A percentile compares a stretch with the other conserved stretches of the same genome.
phyloP scores from a whole-genome alignment of 2,329 filamentous ascomycete genomes.

The Claviceps digitariae region DNA sequence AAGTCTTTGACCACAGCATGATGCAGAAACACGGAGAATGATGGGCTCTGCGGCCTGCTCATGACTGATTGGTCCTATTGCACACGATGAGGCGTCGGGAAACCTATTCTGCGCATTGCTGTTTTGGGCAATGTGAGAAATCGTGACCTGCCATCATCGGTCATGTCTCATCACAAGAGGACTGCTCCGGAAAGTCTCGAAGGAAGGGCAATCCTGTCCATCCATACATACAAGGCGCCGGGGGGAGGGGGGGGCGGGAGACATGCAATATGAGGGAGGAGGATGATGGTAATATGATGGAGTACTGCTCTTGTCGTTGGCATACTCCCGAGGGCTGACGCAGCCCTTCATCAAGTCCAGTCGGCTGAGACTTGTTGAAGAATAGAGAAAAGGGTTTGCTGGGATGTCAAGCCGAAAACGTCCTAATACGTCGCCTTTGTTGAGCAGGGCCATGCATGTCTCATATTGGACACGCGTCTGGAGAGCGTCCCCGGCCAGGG shows the following conservation, averaged over 20 bases:
- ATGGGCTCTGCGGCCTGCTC: background rate
- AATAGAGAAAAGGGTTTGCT: background rate
- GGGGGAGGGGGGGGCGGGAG: background rate
- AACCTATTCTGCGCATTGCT: background rate
- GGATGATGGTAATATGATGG: background rate
- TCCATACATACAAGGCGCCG: background rate
- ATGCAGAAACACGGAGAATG: background rate
- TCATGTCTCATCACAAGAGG: background rate
- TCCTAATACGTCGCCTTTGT: background rate
- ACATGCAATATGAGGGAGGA: no score
- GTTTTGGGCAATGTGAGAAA: background rate
- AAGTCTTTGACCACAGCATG: background rate
- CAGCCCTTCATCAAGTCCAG: background rate
- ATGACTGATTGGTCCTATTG: background rate
- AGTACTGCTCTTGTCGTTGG: background rate
- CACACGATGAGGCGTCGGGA: background rate
- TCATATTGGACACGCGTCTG: background rate
- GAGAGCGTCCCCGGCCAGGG: background rate
- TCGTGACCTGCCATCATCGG: background rate
- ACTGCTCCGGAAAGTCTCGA: background rate
- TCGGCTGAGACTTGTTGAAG: background rate
- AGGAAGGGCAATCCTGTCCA: background rate
- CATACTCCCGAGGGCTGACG: background rate
- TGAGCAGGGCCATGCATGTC: background rate
- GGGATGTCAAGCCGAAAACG: background rate